Conservation (phyloP, 257 asterid species). For the Solanum sitiens region DNA sequence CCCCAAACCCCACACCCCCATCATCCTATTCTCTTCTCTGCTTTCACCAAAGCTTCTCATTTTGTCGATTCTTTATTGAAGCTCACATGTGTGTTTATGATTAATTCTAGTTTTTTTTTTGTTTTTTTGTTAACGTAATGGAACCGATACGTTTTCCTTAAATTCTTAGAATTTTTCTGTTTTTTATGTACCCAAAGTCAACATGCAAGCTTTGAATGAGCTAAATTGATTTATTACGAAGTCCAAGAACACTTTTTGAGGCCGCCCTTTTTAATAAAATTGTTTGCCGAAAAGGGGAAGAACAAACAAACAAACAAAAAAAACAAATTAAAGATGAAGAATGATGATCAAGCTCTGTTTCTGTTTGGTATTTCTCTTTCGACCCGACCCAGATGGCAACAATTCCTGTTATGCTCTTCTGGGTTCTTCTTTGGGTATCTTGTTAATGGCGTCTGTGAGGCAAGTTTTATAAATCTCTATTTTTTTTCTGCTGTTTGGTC, state of each 20-base stretch:
- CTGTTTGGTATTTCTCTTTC: constrained; percentile 70
- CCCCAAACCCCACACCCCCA: not conserved
- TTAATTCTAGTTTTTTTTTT: not conserved
- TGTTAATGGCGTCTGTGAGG: constrained; percentile 92
- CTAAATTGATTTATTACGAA: constrained; percentile 15
- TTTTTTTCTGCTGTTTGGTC: not conserved
- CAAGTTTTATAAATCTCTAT: constrained; percentile 3
- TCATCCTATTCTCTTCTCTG: not conserved
- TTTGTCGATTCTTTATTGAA: not conserved
- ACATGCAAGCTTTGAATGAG: constrained; percentile 33
- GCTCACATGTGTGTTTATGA: not conserved
- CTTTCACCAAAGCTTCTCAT: not conserved
- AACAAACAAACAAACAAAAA: not conserved
- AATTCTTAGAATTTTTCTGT: not conserved
- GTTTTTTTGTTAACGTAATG: constrained; percentile 17
- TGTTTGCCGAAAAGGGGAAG: not conserved
- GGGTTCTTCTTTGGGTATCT: constrained; percentile 96
- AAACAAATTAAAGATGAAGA: constrained; percentile 35
- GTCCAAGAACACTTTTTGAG: not conserved
- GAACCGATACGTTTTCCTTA: constrained; percentile 33
- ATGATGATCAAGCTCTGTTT: constrained; percentile 60
- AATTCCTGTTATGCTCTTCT: constrained; percentile 71
- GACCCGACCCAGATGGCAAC: constrained; percentile 78
- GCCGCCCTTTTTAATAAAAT: not conserved
- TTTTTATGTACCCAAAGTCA: constrained; percentile 22